Evolutionary conservation across 164 flowering plant species (phyloP).

Genomic region (Magnolia changhungtana): DNA sequence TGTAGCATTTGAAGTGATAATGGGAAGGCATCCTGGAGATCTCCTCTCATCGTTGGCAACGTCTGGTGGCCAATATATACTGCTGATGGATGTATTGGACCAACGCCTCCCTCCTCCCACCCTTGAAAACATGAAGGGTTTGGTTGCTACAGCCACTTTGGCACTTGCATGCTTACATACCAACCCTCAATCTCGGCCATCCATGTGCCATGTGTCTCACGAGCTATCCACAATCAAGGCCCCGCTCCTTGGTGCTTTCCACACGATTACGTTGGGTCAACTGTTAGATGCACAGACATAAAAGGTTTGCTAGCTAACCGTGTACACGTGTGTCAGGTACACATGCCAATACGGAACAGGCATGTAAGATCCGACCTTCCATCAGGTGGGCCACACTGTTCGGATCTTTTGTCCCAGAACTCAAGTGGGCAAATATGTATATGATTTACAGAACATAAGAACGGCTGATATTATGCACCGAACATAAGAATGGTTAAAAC

Average conservation of each 20-base stretch:
- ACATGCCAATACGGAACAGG: too few species aligned
- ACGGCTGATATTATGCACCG: too few species aligned
- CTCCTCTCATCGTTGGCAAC: constrained; percentile 30
- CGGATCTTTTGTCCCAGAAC: too few species aligned
- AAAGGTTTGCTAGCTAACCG: too few species aligned
- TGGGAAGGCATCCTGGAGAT: constrained; percentile 66
- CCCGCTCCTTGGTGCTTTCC: constrained; percentile 13
- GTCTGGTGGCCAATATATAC: background rate
- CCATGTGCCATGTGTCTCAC: constrained; percentile 49
- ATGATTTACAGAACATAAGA: too few species aligned
- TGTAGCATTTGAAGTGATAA: constrained; percentile 53
- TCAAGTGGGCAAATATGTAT: too few species aligned
- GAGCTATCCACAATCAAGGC: constrained; percentile 35
- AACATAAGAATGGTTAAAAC: too few species aligned
- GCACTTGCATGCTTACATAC: constrained; percentile 50
- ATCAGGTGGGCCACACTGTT: too few species aligned
- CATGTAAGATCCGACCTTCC: too few species aligned
- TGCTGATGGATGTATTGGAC: constrained; percentile 42
- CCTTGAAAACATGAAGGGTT: constrained; percentile 38
- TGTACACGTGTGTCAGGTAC: too few species aligned
- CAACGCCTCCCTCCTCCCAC: constrained; percentile 49
- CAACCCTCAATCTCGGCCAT: constrained; percentile 54
- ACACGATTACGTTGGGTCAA: constrained; percentile 15
- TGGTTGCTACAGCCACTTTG: constrained; percentile 32
- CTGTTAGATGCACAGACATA: background rate